Evolutionary conservation across 257 asterid genomes (phyloP).

Genomic region (Scutellaria minor): DNA sequence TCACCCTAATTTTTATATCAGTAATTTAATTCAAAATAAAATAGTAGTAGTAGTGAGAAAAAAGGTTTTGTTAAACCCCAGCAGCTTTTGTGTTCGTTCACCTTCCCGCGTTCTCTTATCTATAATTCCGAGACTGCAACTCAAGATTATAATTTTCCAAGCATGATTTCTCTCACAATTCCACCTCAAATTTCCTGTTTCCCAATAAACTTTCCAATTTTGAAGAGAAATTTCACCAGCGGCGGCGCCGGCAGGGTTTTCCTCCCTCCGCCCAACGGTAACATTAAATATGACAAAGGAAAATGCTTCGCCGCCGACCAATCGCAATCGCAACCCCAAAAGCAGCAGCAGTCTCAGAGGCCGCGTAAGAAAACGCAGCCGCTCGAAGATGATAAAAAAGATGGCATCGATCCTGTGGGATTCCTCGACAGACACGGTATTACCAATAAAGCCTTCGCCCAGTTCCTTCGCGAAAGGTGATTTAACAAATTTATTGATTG

Average conservation of each 20-base stretch:
- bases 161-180: conserved; percentile 47
- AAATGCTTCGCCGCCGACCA: conserved; percentile 50
- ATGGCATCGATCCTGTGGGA: conserved; percentile 84
- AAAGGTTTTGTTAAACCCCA: conserved; percentile 47
- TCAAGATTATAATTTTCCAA: neutral
- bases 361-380: conserved; percentile 45
- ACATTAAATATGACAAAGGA: conserved; percentile 8
- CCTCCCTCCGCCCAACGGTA: conserved; percentile 26
- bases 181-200: conserved; percentile 36
- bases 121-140: conserved; percentile 25
- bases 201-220: conserved; percentile 31
- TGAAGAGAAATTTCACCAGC: conserved; percentile 14
- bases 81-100: neutral
- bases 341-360: conserved; percentile 32
- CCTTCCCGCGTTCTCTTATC: conserved; percentile 43
- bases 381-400: conserved; percentile 40
- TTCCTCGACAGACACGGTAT: conserved; percentile 76
- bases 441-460: conserved; percentile 69
- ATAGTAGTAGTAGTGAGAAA: neutral
- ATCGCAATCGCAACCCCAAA: conserved; percentile 38
- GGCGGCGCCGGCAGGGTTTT: conserved; percentile 27
- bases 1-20: too few species aligned
- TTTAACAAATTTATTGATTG: neutral
- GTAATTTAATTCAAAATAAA: too few species aligned
- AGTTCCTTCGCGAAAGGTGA: conserved; percentile 93